A percentile compares a stretch with the other conserved stretches of the same genome.
phyloP scores from a whole-genome alignment of 1,284 basidiomycete species.

The Meira miltonrushii region DNA sequence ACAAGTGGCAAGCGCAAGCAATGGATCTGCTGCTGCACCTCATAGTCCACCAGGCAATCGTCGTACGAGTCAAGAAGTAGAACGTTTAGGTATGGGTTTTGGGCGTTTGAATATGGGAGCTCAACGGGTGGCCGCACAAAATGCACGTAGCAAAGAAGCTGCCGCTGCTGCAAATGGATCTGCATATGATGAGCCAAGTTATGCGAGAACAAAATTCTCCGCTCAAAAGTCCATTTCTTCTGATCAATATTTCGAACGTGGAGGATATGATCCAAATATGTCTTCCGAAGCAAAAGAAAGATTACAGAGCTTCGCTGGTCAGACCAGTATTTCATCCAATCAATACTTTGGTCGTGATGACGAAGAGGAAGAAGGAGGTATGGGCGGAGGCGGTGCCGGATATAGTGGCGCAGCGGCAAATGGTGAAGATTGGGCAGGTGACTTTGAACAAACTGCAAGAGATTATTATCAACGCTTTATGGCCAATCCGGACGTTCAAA shows the following conservation, averaged over 20 bases:
- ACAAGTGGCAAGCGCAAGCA: conserved; percentile 1
- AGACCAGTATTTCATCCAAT: conserved; percentile 81
- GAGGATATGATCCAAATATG: conserved; percentile 73
- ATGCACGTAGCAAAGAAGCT: conserved; percentile 4
- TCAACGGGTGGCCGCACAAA: conserved; percentile 24
- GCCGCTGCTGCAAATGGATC: neutral
- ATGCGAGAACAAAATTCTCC: conserved; percentile 85
- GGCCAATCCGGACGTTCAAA: conserved; percentile 51
- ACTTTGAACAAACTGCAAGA: conserved; percentile 43
- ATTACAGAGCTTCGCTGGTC: conserved; percentile 79
- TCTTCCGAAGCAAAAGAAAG: conserved; percentile 73
- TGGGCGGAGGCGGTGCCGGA: conserved; percentile 6
- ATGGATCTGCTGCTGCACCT: conserved; percentile 8
- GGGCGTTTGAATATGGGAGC: conserved; percentile 70
- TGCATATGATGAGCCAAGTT: conserved; percentile 60
- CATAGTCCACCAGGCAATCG: conserved; percentile 22
- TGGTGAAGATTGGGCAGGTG: conserved; percentile 40
- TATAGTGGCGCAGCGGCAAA: conserved; percentile 12
- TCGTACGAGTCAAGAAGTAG: conserved; percentile 58
- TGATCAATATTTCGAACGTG: conserved; percentile 94
- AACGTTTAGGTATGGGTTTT: conserved; percentile 72
- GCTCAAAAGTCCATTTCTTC: conserved; percentile 82
- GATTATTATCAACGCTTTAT: conserved; percentile 51
- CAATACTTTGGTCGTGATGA: conserved; percentile 75
- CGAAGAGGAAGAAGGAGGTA: conserved; percentile 58